Percentiles rank a stretch among this genome's conserved stretches.
Conservation (phyloP, 2,329 filamentous ascomycete genomes). For the Diaporthe sp. region DNA sequence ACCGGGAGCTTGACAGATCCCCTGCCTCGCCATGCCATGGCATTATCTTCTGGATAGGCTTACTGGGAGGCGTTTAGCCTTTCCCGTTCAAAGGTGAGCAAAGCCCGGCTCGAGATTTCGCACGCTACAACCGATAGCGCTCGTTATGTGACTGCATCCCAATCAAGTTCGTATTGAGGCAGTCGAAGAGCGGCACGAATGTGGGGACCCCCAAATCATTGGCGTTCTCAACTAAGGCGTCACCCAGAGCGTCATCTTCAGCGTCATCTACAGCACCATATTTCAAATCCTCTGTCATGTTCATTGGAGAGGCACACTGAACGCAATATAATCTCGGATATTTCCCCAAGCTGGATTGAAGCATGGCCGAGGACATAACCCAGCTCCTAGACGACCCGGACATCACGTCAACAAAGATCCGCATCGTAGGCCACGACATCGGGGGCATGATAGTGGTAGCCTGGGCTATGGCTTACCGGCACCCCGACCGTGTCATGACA, state of each 20-base stretch:
- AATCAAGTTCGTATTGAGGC: neutral
- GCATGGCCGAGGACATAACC: slow-evolving; percentile 52
- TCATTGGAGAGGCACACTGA: neutral
- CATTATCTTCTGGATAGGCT: too few relatives aligned
- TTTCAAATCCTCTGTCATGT: neutral
- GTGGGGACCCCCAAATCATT: neutral
- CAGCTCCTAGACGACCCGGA: slow-evolving; percentile 43
- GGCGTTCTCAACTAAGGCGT: neutral
- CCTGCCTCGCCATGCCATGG: too few relatives aligned
- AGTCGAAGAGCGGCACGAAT: neutral
- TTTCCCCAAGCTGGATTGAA: neutral
- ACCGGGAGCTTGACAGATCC: too few relatives aligned
- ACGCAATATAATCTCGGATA: neutral
- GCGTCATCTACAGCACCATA: neutral
- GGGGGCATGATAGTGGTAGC: slow-evolving; percentile 58
- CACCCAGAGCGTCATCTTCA: neutral
- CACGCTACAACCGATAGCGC: too few relatives aligned
- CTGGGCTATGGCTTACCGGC: slow-evolving; percentile 50
- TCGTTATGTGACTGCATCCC: too few relatives aligned
- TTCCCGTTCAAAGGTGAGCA: too few relatives aligned
- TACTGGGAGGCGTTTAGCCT: too few relatives aligned
- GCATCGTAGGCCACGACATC: slow-evolving; percentile 59
- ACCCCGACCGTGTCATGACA: slow-evolving; percentile 46
- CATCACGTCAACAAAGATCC: slow-evolving; percentile 48
- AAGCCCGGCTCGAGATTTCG: too few relatives aligned